Evolutionary conservation across 495 filamentous ascomycete species (phyloP).

Genomic region (Penicillium cosmopolitanum): DNA sequence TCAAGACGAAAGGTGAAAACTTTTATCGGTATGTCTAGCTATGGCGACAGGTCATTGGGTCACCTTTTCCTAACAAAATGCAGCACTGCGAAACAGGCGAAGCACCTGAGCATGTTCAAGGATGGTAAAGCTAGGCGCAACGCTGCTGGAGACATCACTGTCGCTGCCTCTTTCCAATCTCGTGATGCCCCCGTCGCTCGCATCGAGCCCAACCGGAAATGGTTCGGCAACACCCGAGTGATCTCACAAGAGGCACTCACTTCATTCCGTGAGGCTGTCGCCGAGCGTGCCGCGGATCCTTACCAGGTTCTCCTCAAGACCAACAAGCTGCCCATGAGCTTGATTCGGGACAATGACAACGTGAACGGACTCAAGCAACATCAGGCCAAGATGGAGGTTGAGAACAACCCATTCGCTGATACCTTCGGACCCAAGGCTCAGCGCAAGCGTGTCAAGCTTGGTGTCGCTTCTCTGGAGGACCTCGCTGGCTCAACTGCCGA

Average conservation of each 20-base stretch:
- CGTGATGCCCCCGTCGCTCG: constrained; percentile 77
- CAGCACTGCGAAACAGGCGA: constrained; percentile 75
- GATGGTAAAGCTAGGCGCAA: constrained; percentile 78
- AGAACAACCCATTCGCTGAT: constrained; percentile 81
- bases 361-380: constrained; percentile 87
- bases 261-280: constrained; percentile 90
- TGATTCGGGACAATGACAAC: constrained; percentile 67
- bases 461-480: constrained; percentile 77
- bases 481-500: constrained; percentile 77
- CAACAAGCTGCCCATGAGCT: constrained; percentile 89
- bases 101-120: constrained; percentile 84
- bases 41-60: background rate
- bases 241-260: constrained; percentile 70
- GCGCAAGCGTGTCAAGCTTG: constrained; percentile 87
- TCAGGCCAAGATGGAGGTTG: constrained; percentile 90
- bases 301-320: constrained; percentile 90
- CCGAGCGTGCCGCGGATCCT: constrained; percentile 85
- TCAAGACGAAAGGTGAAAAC: constrained; percentile 93
- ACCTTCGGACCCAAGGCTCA: constrained; percentile 94
- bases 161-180: constrained; percentile 84
- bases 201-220: constrained; percentile 92
- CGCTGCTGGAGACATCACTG: constrained; percentile 72
- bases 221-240: constrained; percentile 75
- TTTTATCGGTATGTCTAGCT: constrained; percentile 71
- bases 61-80: background rate